Conservation (phyloP, 164 flowering plant species). For the Nymphaea thermarum region DNA sequence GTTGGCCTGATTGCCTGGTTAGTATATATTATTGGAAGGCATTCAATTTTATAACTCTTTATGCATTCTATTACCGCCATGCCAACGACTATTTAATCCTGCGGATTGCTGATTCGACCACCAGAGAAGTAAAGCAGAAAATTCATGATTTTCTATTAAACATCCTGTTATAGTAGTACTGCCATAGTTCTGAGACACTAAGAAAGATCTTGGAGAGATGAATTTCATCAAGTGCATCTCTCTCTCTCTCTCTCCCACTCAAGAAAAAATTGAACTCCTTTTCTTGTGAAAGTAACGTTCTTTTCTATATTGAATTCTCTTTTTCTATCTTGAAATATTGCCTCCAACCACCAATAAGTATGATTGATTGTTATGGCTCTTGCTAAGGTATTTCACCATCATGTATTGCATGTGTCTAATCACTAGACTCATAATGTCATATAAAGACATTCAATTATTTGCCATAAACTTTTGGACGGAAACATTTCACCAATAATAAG, state of each 20-base stretch:
- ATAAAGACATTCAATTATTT: no score
- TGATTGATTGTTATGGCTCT: background rate
- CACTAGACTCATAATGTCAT: no score
- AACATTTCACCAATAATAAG: no score
- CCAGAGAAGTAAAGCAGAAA: no score
- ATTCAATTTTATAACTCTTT: no score
- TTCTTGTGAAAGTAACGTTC: background rate
- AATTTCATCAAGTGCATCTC: background rate
- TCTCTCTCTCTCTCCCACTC: background rate
- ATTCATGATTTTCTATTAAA: no score
- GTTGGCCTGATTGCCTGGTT: slow-evolving; percentile 29
- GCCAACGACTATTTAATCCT: background rate
- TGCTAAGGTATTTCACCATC: background rate
- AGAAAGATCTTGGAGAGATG: background rate
- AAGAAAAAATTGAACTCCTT: background rate
- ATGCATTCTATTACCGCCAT: background rate
- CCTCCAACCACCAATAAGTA: background rate
- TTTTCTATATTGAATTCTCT: background rate
- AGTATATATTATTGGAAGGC: background rate
- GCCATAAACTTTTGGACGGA: background rate
- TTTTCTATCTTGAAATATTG: background rate
- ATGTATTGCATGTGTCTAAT: background rate
- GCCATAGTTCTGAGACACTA: no score
- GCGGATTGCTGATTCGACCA: no score
- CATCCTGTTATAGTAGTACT: no score